Evolutionary conservation across 495 filamentous ascomycete genomes (phyloP), one percentile per base, ranked within the genome.

Genomic region (Penicillium dipodomyicola): DNA sequence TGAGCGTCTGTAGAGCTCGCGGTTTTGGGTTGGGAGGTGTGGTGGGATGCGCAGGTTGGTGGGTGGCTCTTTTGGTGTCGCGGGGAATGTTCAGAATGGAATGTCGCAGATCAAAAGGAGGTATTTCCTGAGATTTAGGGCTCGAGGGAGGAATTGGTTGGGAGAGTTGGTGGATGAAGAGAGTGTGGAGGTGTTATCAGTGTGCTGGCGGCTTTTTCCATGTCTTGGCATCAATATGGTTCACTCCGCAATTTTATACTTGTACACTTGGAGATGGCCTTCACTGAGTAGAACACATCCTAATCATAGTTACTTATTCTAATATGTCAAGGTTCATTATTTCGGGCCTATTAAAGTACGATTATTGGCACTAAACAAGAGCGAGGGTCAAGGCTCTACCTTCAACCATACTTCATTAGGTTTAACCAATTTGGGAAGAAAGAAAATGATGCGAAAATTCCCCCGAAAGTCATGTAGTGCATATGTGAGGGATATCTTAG

Each of bases 161-260:
- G 40, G 37, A 25, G 27, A 30, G 50, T 42, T 15, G 35, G 37
- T 52, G 32, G 25, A 52, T 19, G 50, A 25, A 20, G 51, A 35
- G 20, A 4, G 27, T 44, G 39, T 54, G 29, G 52, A 45, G 52
- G 42, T 57, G 60, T 62, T 65, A 61, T 65, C 60, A 53, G 49
- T 57, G 52, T 46, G 58, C 58, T 58, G 65, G 60, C 32, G 52
- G 63, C 63, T 65, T 65, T 67, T 68, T 64, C 63, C 40, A 66
- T 52, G 65, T 65, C 65, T 68, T 68, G 65, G 65, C 65, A 62
- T 57, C 51, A 30, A 35, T 44, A 43, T 25, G 41, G 33, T 39
- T 30, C 42, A 12, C 22, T 41, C 44, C 30, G 17, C 23, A 45
- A 33, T 33, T 32, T 39, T 39, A 39, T 39, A 39, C 15, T 0